These are phyloP conservation scores for Neurospora tetraspora DNA, from an alignment of 495 filamentous ascomycete genomes.

Conservation along the genomic window DNA sequence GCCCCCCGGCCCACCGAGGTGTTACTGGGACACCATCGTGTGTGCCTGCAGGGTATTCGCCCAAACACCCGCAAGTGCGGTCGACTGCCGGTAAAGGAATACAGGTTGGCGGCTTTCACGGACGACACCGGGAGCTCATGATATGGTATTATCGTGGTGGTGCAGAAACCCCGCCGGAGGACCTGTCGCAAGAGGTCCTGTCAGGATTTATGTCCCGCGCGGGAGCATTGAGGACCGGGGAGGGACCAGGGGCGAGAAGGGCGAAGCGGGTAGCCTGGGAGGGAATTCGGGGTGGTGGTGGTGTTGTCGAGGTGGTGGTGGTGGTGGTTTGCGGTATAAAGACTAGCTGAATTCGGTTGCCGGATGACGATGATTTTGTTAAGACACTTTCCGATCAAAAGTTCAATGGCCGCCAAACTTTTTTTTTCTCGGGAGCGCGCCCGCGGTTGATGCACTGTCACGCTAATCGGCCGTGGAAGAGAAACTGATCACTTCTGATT, in stretches of 20 bases:
- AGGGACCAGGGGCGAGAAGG: neutral
- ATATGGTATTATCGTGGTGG: slow-evolving; percentile 10
- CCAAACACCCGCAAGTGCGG: slow-evolving; percentile 43
- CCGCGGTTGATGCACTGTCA: neutral
- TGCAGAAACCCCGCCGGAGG: slow-evolving; percentile 1
- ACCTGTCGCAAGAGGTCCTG: neutral
- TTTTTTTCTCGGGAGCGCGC: neutral
- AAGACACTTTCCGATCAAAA: neutral
- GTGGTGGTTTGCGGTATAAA: neutral
- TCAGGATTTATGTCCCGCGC: neutral
- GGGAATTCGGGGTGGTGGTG: neutral
- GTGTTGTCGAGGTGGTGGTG: neutral
- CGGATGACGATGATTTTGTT: neutral
- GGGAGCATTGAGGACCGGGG: neutral
- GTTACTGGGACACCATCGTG: slow-evolving; percentile 41
- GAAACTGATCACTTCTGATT: neutral
- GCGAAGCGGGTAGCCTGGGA: neutral
- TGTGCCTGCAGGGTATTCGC: slow-evolving; percentile 38
- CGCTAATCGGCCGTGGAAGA: neutral
- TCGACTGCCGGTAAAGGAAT: slow-evolving; percentile 24
- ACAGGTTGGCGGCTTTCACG: slow-evolving; percentile 33
- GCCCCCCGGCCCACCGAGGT: slow-evolving; percentile 41
- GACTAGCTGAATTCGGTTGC: neutral
- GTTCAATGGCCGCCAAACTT: neutral
- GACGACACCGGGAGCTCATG: slow-evolving; percentile 21